Conservation (phyloP, 352 stramenopile species). For the Globisporangium recalcitrans region DNA sequence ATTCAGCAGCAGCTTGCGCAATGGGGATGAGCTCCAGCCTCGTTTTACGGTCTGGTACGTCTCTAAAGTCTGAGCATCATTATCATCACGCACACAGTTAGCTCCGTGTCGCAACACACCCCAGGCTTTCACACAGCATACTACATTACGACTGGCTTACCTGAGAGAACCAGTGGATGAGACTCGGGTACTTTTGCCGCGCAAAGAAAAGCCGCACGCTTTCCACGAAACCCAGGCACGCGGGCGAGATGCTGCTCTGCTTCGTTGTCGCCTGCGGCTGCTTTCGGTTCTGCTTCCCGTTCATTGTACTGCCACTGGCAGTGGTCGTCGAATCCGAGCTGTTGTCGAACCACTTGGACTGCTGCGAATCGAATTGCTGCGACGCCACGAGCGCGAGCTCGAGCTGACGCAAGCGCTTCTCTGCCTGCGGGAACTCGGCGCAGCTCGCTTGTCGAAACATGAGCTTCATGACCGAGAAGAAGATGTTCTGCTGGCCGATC, state of each 20-base stretch:
- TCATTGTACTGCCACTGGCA: not conserved
- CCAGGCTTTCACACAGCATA: no score
- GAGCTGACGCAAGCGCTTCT: constrained; percentile 24
- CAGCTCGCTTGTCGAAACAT: constrained; percentile 70
- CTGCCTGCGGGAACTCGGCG: constrained; percentile 57
- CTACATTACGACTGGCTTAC: constrained; percentile 22
- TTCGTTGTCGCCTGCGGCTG: constrained; percentile 1
- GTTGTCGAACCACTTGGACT: constrained; percentile 9
- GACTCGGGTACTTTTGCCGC: constrained; percentile 72
- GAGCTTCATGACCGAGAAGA: constrained; percentile 62
- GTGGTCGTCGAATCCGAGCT: not conserved
- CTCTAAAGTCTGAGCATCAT: constrained; percentile 48
- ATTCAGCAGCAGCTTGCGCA: constrained; percentile 72
- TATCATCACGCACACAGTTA: not conserved
- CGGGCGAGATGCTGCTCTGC: constrained; percentile 28
- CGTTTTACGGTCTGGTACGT: constrained; percentile 72
- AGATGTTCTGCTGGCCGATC: constrained; percentile 70
- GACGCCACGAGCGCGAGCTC: constrained; percentile 4
- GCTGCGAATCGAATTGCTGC: not conserved
- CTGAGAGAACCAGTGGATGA: constrained; percentile 81
- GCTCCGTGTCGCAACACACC: no score
- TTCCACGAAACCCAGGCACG: constrained; percentile 57
- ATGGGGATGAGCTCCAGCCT: constrained; percentile 51
- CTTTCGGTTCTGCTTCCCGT: constrained; percentile 8
- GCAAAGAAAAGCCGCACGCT: constrained; percentile 78